These are phyloP conservation scores for Monilinia vaccinii-corymbosi DNA, from an alignment of 2,329 filamentous ascomycete genomes.

Conservation along the genomic window DNA sequence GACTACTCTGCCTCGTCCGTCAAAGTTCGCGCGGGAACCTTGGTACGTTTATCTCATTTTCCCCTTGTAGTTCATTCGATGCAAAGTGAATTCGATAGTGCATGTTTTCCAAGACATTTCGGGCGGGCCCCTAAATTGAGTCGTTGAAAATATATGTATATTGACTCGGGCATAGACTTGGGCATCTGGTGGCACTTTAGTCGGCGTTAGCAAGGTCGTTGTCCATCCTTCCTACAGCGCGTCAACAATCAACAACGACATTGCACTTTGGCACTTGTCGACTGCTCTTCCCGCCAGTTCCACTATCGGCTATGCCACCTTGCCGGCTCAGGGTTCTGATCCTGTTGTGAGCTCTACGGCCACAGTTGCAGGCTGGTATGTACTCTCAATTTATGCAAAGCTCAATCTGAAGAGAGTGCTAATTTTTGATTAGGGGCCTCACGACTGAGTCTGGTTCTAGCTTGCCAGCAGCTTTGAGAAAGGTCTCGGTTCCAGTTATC, in stretches of 20 bases:
- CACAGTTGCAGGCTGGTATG: slow-evolving; percentile 10
- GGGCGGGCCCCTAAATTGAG: not conserved
- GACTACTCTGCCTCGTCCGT: slow-evolving; percentile 10
- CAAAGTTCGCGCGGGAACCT: slow-evolving; percentile 19
- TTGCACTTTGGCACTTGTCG: slow-evolving; percentile 18
- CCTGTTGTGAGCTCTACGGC: slow-evolving; percentile 10
- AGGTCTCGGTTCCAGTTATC: slow-evolving; percentile 17
- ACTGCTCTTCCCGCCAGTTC: slow-evolving; percentile 12
- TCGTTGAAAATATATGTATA: not conserved
- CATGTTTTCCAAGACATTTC: too few species aligned
- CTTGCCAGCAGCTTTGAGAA: slow-evolving; percentile 14
- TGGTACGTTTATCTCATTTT: slow-evolving; percentile 11
- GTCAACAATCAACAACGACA: slow-evolving; percentile 9
- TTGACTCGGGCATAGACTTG: slow-evolving; percentile 12
- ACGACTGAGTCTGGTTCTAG: slow-evolving; percentile 9
- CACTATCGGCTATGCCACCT: slow-evolving; percentile 16
- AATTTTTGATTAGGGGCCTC: not conserved
- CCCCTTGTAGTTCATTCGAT: not conserved
- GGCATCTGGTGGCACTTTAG: slow-evolving; percentile 16
- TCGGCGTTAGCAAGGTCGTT: slow-evolving; percentile 11
- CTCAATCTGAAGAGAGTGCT: not conserved
- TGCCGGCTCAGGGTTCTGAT: slow-evolving; percentile 16
- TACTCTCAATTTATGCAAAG: slow-evolving; percentile 8
- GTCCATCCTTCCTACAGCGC: slow-evolving; percentile 17
- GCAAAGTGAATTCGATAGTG: not conserved